These are phyloP conservation scores for Catharanthus roseus DNA, from an alignment of 257 asterid species.

Conservation along the genomic window DNA sequence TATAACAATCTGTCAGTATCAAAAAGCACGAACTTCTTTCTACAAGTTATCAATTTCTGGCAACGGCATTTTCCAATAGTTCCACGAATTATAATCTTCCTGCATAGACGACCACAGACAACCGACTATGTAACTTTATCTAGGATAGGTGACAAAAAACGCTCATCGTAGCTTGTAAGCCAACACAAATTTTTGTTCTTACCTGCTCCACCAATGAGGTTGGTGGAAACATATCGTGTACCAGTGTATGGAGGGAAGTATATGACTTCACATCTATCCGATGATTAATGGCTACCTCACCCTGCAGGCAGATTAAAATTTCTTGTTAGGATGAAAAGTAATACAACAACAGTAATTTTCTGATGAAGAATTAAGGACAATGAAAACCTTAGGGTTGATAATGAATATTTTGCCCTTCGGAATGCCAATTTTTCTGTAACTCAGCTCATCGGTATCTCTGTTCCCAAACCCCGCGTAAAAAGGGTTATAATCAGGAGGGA, in stretches of 20 bases:
- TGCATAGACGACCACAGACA: slow-evolving; percentile 29
- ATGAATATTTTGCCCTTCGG: slow-evolving; percentile 98
- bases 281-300: slow-evolving; percentile 95
- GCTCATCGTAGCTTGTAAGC: not conserved
- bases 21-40: slow-evolving; percentile 16
- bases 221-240: slow-evolving; percentile 97
- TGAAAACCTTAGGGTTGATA: slow-evolving; percentile 85
- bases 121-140: not conserved
- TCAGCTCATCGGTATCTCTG: slow-evolving; percentile 97
- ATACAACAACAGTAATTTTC: not conserved
- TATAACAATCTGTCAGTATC: slow-evolving; percentile 5
- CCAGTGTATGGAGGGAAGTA: slow-evolving; percentile 90
- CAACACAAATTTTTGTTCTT: not conserved
- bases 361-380: not conserved
- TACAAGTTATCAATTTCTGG: slow-evolving; percentile 52
- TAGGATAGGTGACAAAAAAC: not conserved
- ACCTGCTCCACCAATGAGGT: slow-evolving; percentile 96
- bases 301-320: slow-evolving; percentile 45
- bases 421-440: slow-evolving; percentile 94
- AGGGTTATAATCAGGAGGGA: slow-evolving; percentile 91
- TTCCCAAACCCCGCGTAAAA: slow-evolving; percentile 98
- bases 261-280: slow-evolving; percentile 85
- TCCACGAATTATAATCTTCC: slow-evolving; percentile 90
- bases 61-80: slow-evolving; percentile 87
- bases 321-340: slow-evolving; percentile 4